Conservation (phyloP, 1,284 basidiomycete species). For the Ganoderma multipileum region DNA sequence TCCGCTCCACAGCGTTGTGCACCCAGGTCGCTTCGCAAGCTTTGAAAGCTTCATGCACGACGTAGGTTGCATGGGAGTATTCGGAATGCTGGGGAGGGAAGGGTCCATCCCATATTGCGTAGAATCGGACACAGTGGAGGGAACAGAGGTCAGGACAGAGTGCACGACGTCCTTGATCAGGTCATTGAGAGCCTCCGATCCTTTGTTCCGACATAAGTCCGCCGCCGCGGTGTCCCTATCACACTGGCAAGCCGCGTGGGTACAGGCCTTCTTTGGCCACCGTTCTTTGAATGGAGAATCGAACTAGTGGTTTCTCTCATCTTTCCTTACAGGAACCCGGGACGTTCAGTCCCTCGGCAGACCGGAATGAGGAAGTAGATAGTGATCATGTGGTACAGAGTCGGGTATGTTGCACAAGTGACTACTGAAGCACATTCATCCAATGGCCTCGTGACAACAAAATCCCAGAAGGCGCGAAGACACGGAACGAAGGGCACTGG, state of each 20-base stretch:
- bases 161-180: neutral
- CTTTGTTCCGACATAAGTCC: neutral
- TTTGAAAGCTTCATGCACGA: neutral
- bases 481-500: no score
- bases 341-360: neutral
- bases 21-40: neutral
- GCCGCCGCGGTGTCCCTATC: neutral
- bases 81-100: neutral
- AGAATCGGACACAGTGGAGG: neutral
- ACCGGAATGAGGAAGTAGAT: neutral
- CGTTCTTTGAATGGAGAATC: conserved; percentile 1
- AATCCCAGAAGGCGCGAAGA: neutral
- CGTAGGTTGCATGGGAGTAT: neutral
- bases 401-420: conserved; percentile 12
- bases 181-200: neutral
- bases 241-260: neutral
- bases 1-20: neutral
- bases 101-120: neutral
- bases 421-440: neutral
- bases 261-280: neutral
- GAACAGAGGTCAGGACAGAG: neutral
- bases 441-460: conserved; percentile 7
- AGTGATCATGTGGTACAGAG: conserved; percentile 10
- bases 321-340: neutral
- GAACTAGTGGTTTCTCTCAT: neutral